phyloP scores from a whole-genome alignment of 2,329 filamentous ascomycete genomes.

The Paecilomyces sp. region DNA sequence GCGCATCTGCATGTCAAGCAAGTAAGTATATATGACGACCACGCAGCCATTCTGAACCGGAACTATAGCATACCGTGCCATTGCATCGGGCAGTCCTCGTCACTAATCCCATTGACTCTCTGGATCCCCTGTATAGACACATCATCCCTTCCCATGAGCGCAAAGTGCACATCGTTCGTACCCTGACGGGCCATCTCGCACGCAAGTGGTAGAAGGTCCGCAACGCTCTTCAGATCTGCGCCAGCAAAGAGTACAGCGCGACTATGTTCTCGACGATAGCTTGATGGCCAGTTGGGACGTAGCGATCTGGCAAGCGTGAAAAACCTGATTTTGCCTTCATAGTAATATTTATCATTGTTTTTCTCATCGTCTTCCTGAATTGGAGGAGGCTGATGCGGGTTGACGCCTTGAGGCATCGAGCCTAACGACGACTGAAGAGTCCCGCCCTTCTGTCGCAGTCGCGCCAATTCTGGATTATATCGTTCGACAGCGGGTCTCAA shows the following conservation, averaged over 20 bases:
- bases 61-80: slow-evolving; percentile 50
- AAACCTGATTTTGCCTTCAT: slow-evolving; percentile 65
- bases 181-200: slow-evolving; percentile 73
- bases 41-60: slow-evolving; percentile 29
- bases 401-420: background rate
- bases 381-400: slow-evolving; percentile 7
- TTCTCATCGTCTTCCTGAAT: slow-evolving; percentile 10
- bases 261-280: slow-evolving; percentile 53
- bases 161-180: slow-evolving; percentile 73
- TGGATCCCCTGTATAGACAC: slow-evolving; percentile 63
- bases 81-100: slow-evolving; percentile 56
- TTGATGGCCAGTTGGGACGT: slow-evolving; percentile 50
- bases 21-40: background rate
- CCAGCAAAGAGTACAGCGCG: slow-evolving; percentile 64
- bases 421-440: background rate
- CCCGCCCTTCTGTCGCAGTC: slow-evolving; percentile 9
- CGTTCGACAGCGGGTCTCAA: slow-evolving; percentile 27
- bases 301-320: slow-evolving; percentile 58
- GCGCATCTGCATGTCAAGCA: slow-evolving; percentile 48
- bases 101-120: slow-evolving; percentile 70
- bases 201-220: slow-evolving; percentile 69
- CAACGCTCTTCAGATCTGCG: slow-evolving; percentile 64
- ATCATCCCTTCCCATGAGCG: slow-evolving; percentile 65
- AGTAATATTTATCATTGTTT: slow-evolving; percentile 39
- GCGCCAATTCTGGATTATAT: slow-evolving; percentile 17